Base-by-base conservation (phyloP, 306 rosid species). In the Cicer pinnatifidum region DNA sequence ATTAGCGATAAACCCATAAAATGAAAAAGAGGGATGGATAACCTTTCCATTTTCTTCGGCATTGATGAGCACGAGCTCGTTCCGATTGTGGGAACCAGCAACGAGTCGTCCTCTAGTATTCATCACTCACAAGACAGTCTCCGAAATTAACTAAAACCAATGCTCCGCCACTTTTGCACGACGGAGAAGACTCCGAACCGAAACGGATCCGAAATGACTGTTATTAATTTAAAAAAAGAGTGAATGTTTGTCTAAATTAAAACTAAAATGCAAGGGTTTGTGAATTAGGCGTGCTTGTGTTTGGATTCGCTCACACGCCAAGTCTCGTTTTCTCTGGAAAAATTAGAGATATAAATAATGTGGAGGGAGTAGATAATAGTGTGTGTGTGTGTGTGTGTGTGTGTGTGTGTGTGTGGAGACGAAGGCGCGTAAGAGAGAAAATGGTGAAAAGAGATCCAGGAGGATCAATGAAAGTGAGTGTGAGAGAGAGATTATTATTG, bases 71-170 rank as follows among this genome's bases (percentile, higher is more conserved):
- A 89, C 83, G 73, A 89, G 88, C 90, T 91, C 97, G 53, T 89
- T 87, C 82, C 97, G 77, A 76, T 88, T 89, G 41, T 91, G 96
- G 62, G 97, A 91, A 76, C 97, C 96, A 72, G 97, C 90, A 65
- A 91, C 77, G 77, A 91, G 96, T 59, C 90, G 70, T 67, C 97
- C 97, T 48, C 86, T 80, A 1, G 96, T 89, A 28, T 85, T 61
- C 97, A 91, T 91, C 59, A 41, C 75, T 80, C 58, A 53, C 57
- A 33, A 6, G 63, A 56, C 69, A 23, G 47, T 60, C 19, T 1
- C 62, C 19, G 5, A 3, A 67, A 47, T 12, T 60, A 20, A 48
- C 43, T 23, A n/a, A 28, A 46, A 35, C 72, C 69, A 65, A 72
- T 72, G 40, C 78, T 37, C 68, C 67, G 54, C 37, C 66, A 17